A percentile compares a stretch with the other conserved stretches of the same genome.
Evolutionary conservation across 768 basidiomycete genomes (phyloP).

Genomic region (Boletus insuetus): DNA sequence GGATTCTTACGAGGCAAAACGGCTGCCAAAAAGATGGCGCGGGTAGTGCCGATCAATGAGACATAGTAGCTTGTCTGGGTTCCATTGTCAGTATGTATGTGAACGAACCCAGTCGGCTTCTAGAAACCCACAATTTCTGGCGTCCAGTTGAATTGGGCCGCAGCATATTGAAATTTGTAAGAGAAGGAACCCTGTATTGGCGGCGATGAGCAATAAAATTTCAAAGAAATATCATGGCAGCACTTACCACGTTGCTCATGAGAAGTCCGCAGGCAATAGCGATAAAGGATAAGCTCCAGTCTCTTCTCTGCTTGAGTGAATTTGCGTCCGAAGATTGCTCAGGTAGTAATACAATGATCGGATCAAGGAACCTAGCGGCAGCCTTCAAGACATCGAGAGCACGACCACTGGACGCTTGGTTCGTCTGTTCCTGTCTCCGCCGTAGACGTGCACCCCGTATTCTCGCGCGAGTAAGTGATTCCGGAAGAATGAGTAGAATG

Average conservation of each 20-base stretch:
- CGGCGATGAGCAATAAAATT: neutral
- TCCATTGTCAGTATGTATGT: neutral
- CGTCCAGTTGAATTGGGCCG: slow-evolving; percentile 60
- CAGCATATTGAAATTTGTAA: slow-evolving; percentile 66
- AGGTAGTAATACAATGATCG: slow-evolving; percentile 66
- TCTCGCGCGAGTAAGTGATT: slow-evolving; percentile 60
- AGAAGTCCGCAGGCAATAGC: slow-evolving; percentile 50
- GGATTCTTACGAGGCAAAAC: slow-evolving; percentile 56
- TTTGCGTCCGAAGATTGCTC: slow-evolving; percentile 28
- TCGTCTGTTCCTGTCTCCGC: slow-evolving; percentile 10
- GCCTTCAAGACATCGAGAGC: slow-evolving; percentile 32
- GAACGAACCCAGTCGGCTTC: neutral
- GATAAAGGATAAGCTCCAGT: slow-evolving; percentile 66
- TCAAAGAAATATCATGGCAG: neutral
- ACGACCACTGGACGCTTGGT: neutral
- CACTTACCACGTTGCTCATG: slow-evolving; percentile 45
- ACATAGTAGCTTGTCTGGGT: slow-evolving; percentile 72
- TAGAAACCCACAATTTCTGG: slow-evolving; percentile 53
- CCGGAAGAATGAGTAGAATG: slow-evolving; percentile 65
- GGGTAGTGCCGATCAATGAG: slow-evolving; percentile 48
- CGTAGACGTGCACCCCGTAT: slow-evolving; percentile 32
- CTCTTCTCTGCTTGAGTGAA: slow-evolving; percentile 41
- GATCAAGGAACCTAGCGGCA: slow-evolving; percentile 63
- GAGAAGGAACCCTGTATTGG: slow-evolving; percentile 48
- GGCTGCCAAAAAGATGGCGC: slow-evolving; percentile 54